phyloP scores from a whole-genome alignment of 257 asterid genomes.

The Primulina eburnea region DNA sequence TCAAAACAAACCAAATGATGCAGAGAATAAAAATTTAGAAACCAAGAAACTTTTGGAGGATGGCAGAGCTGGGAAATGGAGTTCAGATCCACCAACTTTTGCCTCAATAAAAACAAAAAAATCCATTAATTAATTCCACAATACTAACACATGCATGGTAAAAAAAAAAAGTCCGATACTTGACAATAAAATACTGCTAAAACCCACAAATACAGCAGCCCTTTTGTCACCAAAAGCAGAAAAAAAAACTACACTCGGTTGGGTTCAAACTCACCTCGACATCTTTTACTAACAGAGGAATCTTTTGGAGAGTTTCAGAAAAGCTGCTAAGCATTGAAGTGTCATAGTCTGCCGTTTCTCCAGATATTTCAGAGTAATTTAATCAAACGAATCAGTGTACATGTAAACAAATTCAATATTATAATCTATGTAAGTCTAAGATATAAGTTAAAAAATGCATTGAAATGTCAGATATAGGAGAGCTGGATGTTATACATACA shows the following conservation, averaged over 20 bases:
- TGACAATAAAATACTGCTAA: slow-evolving; percentile 25
- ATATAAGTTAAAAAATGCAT: background rate
- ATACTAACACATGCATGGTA: slow-evolving; percentile 41
- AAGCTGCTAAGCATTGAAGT: slow-evolving; percentile 22
- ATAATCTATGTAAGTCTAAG: too few relatives aligned
- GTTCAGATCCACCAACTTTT: slow-evolving; percentile 55
- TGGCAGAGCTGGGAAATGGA: slow-evolving; percentile 36
- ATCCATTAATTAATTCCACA: background rate
- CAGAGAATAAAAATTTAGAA: slow-evolving; percentile 36
- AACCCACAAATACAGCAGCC: slow-evolving; percentile 37
- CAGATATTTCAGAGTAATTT: background rate
- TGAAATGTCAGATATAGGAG: background rate
- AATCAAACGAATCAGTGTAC: background rate
- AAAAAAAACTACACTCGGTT: slow-evolving; percentile 7
- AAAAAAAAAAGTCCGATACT: slow-evolving; percentile 19
- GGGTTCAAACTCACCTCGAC: slow-evolving; percentile 32
- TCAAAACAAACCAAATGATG: slow-evolving; percentile 28
- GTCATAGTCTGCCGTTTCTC: background rate
- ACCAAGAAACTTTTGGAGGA: slow-evolving; percentile 25
- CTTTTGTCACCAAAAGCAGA: slow-evolving; percentile 30
- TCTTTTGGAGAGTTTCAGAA: slow-evolving; percentile 48
- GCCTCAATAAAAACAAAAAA: slow-evolving; percentile 4
- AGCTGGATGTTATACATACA: background rate
- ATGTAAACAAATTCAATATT: background rate
- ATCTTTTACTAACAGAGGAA: slow-evolving; percentile 33